These are phyloP conservation scores for Eremochloa ophiuroides DNA, from an alignment of 176 grass and related monocot genomes.

Conservation along the genomic window DNA sequence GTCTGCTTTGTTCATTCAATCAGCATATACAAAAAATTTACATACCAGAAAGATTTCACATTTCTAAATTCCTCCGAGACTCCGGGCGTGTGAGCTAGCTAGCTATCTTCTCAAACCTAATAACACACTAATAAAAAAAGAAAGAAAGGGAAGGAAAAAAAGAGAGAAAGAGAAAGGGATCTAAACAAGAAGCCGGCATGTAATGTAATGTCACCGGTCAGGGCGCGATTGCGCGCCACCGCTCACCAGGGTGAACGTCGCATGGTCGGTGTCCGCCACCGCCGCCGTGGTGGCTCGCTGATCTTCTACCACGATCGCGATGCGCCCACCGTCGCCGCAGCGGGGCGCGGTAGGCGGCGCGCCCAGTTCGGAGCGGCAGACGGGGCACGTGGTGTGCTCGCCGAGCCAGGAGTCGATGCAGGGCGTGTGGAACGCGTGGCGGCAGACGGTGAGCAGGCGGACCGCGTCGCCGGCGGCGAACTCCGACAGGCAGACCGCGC, in stretches of 20 bases:
- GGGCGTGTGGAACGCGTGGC: conserved; percentile 52
- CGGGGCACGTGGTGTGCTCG: conserved; percentile 50
- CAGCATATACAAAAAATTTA: neutral
- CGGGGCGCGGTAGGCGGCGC: neutral
- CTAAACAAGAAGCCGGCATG: neutral
- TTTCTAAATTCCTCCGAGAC: neutral
- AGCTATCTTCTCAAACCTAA: neutral
- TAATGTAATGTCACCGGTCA: conserved; percentile 7
- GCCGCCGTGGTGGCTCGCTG: neutral
- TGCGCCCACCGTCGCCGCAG: neutral
- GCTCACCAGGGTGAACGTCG: neutral
- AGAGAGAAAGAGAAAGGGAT: neutral
- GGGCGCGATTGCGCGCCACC: conserved; percentile 1
- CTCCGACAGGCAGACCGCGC: conserved; percentile 62
- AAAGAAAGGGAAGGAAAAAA: no score
- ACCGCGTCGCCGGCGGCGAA: conserved; percentile 48
- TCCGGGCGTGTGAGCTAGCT: neutral
- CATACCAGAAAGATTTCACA: neutral
- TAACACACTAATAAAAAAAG: neutral
- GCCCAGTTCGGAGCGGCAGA: conserved; percentile 49
- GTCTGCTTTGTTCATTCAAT: neutral
- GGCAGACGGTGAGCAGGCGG: conserved; percentile 53
- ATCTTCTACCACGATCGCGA: neutral
- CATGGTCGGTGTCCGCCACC: neutral
- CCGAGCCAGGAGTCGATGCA: conserved; percentile 70